A percentile compares a stretch with the other conserved stretches of the same genome.
Evolutionary conservation across 2,329 filamentous ascomycete species (phyloP).

Genomic region (Zymoseptoria crescenta): DNA sequence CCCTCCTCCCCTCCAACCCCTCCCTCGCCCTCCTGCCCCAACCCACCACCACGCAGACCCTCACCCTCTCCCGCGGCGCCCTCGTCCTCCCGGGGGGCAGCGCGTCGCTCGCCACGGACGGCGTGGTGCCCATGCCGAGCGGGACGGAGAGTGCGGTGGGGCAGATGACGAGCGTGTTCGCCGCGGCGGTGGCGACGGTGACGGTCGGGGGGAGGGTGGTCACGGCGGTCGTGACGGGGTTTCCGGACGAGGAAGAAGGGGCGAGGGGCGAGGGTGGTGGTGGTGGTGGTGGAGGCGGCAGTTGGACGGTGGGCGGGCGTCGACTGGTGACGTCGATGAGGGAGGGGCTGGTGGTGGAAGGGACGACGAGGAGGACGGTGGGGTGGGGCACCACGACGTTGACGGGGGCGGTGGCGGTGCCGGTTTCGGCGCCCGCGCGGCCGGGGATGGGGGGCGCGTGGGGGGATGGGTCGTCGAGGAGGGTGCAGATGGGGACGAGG

Average conservation of each 20-base stretch:
- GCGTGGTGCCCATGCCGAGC: neutral
- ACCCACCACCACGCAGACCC: neutral
- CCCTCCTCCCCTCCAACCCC: neutral
- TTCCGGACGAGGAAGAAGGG: no score
- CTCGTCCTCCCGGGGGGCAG: neutral
- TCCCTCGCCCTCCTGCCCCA: neutral
- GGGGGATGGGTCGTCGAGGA: no score
- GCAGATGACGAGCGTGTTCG: neutral
- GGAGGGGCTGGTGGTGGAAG: neutral
- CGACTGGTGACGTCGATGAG: neutral
- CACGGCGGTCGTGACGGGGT: no score
- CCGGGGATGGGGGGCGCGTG: no score
- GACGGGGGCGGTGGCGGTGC: neutral
- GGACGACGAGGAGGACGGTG: neutral
- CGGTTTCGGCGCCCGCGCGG: no score
- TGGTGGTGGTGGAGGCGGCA: no score
- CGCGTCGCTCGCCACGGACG: constrained; percentile 2
- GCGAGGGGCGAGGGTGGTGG: no score
- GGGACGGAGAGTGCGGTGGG: neutral
- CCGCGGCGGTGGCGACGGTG: no score
- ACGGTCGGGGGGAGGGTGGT: no score
- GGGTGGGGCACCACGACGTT: neutral
- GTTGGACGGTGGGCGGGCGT: neutral
- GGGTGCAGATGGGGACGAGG: neutral
- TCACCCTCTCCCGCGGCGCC: neutral